A percentile compares a stretch with the other conserved stretches of the same genome.
These are phyloP conservation scores for Candida khao-thaluensis DNA, from an alignment of 805 yeast species.

Conservation along the genomic window DNA sequence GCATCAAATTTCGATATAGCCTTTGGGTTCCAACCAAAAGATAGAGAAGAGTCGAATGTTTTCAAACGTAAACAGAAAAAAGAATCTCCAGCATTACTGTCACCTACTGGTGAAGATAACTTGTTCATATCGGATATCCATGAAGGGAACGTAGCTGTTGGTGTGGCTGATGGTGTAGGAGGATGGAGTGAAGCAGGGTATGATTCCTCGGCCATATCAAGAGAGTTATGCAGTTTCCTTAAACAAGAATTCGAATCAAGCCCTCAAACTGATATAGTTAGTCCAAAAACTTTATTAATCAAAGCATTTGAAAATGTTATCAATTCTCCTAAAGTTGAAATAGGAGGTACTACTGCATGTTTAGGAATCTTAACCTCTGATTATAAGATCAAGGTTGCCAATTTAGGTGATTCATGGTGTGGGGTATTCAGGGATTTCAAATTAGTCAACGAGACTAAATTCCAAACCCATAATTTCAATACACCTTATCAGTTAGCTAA, in stretches of 20 bases:
- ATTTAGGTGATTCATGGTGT: conserved; percentile 94
- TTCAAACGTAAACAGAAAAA: conserved; percentile 28
- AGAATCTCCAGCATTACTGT: conserved; percentile 40
- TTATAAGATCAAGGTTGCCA: conserved; percentile 63
- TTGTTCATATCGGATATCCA: conserved; percentile 48
- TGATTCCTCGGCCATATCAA: conserved; percentile 83
- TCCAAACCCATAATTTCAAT: conserved; percentile 84
- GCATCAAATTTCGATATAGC: conserved; percentile 49
- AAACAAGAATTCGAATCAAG: conserved; percentile 31
- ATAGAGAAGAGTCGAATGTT: conserved; percentile 52
- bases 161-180: conserved; percentile 96
- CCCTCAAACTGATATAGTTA: conserved; percentile 11
- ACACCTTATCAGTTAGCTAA: conserved; percentile 91
- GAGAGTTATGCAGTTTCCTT: conserved; percentile 68
- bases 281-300: conserved; percentile 51
- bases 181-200: conserved; percentile 94
- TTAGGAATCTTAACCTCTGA: conserved; percentile 65
- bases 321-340: conserved; percentile 60
- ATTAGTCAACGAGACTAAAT: conserved; percentile 63
- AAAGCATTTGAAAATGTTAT: conserved; percentile 56
- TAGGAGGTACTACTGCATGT: conserved; percentile 94
- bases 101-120: conserved; percentile 75
- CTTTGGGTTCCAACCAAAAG: conserved; percentile 75
- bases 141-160: conserved; percentile 53
- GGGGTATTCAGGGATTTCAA: conserved; percentile 71